Percentiles rank a stretch among this genome's conserved stretches.
Evolutionary conservation across 192 early-diverging fungal genomes (phyloP).

Genomic region (Podila clonocystis): DNA sequence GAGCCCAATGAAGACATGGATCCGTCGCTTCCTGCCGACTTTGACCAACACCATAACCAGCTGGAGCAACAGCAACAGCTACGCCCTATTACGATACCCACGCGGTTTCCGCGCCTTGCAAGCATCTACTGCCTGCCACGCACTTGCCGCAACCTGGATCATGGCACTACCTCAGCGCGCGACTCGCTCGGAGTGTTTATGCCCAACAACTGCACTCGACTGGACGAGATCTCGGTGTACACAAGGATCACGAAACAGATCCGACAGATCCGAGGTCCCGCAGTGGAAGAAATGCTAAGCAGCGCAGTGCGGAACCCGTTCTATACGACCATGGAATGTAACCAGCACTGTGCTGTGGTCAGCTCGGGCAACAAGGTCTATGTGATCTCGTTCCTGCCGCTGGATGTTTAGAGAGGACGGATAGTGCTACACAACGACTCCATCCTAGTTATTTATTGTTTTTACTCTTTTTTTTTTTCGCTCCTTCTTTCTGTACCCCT

Average conservation of each 20-base stretch:
- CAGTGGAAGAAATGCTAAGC: conserved; percentile 22
- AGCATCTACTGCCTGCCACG: conserved; percentile 44
- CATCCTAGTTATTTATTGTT: neutral
- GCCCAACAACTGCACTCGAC: conserved; percentile 26
- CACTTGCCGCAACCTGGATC: conserved; percentile 20
- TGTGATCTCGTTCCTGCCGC: conserved; percentile 39
- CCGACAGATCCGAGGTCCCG: conserved; percentile 33
- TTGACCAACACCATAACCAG: neutral
- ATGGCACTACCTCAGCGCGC: conserved; percentile 45
- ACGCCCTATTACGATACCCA: conserved; percentile 28
- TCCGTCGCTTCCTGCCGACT: too few relatives aligned
- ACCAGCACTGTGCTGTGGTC: conserved; percentile 46
- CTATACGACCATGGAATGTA: conserved; percentile 50
- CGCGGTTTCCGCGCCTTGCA: conserved; percentile 35
- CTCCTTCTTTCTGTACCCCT: neutral
- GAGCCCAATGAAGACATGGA: conserved; percentile 1
- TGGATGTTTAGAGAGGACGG: conserved; percentile 8
- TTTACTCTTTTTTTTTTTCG: neutral
- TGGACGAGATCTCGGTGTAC: conserved; percentile 44
- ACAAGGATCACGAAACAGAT: conserved; percentile 31
- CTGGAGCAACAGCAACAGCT: conserved; percentile 12
- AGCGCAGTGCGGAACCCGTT: conserved; percentile 31
- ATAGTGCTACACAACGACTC: too few relatives aligned
- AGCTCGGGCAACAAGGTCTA: conserved; percentile 40
- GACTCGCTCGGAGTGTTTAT: conserved; percentile 46